Evolutionary conservation across 2,329 filamentous ascomycete species (phyloP), one percentile per base, ranked within the genome.

Genomic region (Fusarium sp.): DNA sequence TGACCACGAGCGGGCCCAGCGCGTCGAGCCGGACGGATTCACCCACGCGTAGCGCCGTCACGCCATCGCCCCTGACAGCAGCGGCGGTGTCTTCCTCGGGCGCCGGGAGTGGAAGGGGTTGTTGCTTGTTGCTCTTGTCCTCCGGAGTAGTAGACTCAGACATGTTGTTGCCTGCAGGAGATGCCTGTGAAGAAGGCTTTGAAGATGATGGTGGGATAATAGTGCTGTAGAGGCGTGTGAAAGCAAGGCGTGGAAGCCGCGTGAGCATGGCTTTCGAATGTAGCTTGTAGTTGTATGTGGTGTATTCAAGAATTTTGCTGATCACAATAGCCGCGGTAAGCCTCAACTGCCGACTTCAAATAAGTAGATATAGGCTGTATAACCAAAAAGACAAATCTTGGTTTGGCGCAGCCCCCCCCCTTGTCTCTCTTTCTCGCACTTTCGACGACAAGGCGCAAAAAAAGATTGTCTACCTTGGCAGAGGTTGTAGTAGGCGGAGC

Each of bases 1-100:
- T 91, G 59, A 93, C 88, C 1, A 94, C 90, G 73, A 93, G 83
- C 2, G 91, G 91, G 0, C 91, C 91, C 23, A 93, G 81, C 65
- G 87, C 84, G 74, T 92, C 90, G 8, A 93, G 84, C 54, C 84
- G 86, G 44, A 91, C 83, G 16, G 78, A 67, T 44, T 75, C 73
- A 27, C 73, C 73, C 63, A 75, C 70, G 27, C 73, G 73, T 51
- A 75, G 70, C 58, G 57, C 51, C 56, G 66, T 67, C 68, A 67
- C 68, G 71, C 40, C 73, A 73, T 72, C 59, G 55, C 68, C 71
- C 71, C 63, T 62, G 72, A 27, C 54, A 34, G 23, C 44, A 27
- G 36, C 50, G 53, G 55, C 44, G 29, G 62, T 16, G 27, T 44
- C 50, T 34, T 63, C 59, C 46, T 71, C 50, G 25, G 77, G 75